phyloP scores from a whole-genome alignment of 768 basidiomycete genomes.

The Podaxis mareebaensis region DNA sequence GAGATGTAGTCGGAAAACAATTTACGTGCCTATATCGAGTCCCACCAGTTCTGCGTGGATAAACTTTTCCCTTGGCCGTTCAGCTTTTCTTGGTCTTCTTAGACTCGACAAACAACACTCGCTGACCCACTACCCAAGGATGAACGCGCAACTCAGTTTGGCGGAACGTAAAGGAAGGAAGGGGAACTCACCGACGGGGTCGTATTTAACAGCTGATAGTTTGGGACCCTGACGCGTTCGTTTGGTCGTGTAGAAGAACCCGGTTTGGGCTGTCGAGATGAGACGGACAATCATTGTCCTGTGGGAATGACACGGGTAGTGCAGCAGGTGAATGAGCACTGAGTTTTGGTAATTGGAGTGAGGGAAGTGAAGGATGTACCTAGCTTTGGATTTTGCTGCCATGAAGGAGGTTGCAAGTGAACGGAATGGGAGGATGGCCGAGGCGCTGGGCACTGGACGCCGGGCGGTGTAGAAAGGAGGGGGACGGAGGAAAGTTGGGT shows the following conservation, averaged over 20 bases:
- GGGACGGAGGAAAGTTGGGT: neutral
- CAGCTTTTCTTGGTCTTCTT: slow-evolving; percentile 66
- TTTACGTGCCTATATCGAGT: neutral
- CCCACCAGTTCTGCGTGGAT: neutral
- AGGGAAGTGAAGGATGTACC: slow-evolving; percentile 33
- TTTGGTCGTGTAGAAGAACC: slow-evolving; percentile 87
- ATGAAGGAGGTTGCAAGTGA: slow-evolving; percentile 30
- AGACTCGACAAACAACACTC: slow-evolving; percentile 80
- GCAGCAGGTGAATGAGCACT: neutral
- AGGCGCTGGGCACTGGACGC: neutral
- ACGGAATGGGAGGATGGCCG: neutral
- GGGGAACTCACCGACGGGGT: slow-evolving; percentile 68
- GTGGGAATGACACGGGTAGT: neutral
- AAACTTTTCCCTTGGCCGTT: neutral
- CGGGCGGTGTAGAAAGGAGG: neutral
- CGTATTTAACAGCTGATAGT: slow-evolving; percentile 90
- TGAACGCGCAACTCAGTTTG: neutral
- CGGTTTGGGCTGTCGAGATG: slow-evolving; percentile 89
- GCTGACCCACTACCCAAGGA: slow-evolving; percentile 52
- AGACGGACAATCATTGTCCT: slow-evolving; percentile 87
- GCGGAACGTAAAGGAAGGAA: neutral
- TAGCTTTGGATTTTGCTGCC: slow-evolving; percentile 67
- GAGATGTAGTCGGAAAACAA: too few relatives aligned
- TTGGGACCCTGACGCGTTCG: slow-evolving; percentile 74
- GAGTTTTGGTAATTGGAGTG: neutral